A percentile compares a stretch with the other conserved stretches of the same genome.
Conservation (phyloP, 108 stramenopile species). For the Stephanodiscus triporus region DNA sequence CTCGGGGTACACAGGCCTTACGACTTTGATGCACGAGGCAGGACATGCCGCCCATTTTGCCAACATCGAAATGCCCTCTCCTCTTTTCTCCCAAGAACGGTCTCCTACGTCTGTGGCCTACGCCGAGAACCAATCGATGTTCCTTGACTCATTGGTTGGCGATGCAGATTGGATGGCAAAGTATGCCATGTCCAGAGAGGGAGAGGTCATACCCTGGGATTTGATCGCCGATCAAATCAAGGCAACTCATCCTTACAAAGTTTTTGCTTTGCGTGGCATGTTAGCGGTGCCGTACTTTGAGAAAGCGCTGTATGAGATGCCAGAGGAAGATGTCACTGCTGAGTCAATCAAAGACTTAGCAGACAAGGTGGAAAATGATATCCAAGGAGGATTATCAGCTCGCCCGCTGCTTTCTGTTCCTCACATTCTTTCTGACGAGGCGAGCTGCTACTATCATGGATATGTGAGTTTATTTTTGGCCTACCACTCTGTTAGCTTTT, state of each 20-base stretch:
- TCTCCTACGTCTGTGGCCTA: conserved; percentile 73
- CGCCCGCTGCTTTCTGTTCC: conserved; percentile 70
- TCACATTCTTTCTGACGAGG: conserved; percentile 76
- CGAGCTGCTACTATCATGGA: conserved; percentile 67
- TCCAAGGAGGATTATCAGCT: conserved; percentile 68
- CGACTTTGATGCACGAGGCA: conserved; percentile 75
- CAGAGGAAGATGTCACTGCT: conserved; percentile 64
- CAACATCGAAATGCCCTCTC: conserved; percentile 63
- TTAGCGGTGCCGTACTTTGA: conserved; percentile 75
- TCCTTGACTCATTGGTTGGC: conserved; percentile 67
- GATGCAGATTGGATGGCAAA: conserved; percentile 79
- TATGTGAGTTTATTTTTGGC: conserved; percentile 32
- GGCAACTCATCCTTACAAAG: conserved; percentile 68
- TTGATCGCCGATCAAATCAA: conserved; percentile 68
- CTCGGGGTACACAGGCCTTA: conserved; percentile 60
- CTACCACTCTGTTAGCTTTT: too few species aligned
- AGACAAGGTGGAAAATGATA: conserved; percentile 61
- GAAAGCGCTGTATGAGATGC: conserved; percentile 74
- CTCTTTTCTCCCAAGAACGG: conserved; percentile 74
- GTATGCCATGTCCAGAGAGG: conserved; percentile 57
- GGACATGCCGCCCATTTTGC: conserved; percentile 83
- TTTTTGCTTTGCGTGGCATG: conserved; percentile 65
- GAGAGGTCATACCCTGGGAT: conserved; percentile 64
- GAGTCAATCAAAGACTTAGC: conserved; percentile 62
- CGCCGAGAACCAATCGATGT: conserved; percentile 76